phyloP scores from a whole-genome alignment of 345 rosid species.

The Gossypium sturtianum region DNA sequence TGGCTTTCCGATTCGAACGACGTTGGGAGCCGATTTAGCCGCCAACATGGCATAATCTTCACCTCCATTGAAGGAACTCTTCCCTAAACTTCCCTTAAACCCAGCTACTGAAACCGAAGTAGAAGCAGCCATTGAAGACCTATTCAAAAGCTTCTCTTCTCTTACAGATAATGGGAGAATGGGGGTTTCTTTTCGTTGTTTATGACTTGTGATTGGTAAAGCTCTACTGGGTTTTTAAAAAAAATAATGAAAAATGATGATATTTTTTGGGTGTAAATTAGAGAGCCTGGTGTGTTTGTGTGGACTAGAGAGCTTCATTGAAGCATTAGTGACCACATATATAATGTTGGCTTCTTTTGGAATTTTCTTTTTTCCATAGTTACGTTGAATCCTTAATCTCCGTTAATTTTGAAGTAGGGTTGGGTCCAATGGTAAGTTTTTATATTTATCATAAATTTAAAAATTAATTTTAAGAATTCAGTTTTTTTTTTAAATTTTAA shows the following conservation, averaged over 20 bases:
- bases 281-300: background rate
- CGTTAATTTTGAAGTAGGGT: too few species aligned
- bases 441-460: too few species aligned
- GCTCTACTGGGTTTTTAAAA: background rate
- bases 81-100: conserved; percentile 15
- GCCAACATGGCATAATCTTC: conserved; percentile 10
- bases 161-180: background rate
- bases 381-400: too few species aligned
- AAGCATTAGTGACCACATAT: conserved; percentile 33
- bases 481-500: too few species aligned
- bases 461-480: too few species aligned
- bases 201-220: background rate
- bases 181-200: background rate
- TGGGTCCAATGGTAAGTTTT: too few species aligned
- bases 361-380: too few species aligned
- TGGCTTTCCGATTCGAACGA: conserved; percentile 42
- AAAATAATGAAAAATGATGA: too few species aligned
- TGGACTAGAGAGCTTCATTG: background rate
- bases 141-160: background rate
- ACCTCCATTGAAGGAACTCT: conserved; percentile 9
- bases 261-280: conserved; percentile 6
- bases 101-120: conserved; percentile 4
- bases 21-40: conserved; percentile 27
- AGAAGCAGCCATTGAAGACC: conserved; percentile 3
- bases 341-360: background rate